Evolutionary conservation across 139 green algal genomes (phyloP), one percentile per base, ranked within the genome.

Genomic region (Picochlorum sp.): DNA sequence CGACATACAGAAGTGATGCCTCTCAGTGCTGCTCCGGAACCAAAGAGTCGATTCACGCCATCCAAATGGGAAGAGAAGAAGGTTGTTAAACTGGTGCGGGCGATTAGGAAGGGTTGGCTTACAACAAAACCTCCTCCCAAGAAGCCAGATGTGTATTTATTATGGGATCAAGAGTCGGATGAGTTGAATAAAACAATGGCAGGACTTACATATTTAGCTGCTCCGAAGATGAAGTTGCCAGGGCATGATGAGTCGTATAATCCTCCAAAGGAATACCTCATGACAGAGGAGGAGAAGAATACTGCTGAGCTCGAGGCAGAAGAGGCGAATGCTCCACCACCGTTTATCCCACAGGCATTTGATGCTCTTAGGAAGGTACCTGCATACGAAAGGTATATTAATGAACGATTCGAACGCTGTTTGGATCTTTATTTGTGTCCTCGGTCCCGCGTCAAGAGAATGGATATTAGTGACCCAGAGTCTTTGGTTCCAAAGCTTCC

Each of bases 391-490:
- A 37, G 65, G 31, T 97, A 94, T 82, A 91, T 98, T 63, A 86
- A 92, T 45, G 92, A 98, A 71, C 77, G 86, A 20, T 98, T 98
- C 68, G 93, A 98, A 80, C 87, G 93, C 55, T 99, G 93, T 81
- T 77, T 98, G 66, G 93, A 98, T 74, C 83, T 98, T 6, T 98
- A 98, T 78, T 78, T 98, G 30, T 97, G 91, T 83, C 93, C 94
- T 6, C 77, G 92, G 37, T 71, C 83, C 11, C 66, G 79, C 6
- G 79, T 77, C 59, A 91, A 88, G 75, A 77, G 86, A 10, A 59
- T 89, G 65, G 62, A 86, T 67, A 77, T 95, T 30, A 45, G 24
- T 62, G 47, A 94, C 41, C 85, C 90, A 15, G 77, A 95, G 77
- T 67, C 62, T 16, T 72, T 98, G 49, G 73, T 96, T 30, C 92